Conservation (phyloP, 2,329 filamentous ascomycete genomes). For the Elsinoe perseae region DNA sequence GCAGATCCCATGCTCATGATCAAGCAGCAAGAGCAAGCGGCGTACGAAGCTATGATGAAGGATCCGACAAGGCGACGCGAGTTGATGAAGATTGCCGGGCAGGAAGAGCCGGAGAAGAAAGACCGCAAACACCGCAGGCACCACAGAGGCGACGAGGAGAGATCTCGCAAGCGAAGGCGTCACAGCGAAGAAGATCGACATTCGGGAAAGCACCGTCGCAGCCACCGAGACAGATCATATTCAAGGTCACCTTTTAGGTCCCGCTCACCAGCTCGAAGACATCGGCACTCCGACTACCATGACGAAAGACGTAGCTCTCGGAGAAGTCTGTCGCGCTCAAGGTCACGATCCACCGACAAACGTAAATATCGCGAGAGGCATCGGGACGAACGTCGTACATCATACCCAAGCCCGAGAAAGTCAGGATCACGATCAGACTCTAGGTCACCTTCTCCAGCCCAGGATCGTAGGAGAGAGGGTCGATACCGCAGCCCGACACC, state of each 20-base stretch:
- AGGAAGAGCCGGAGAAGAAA: conserved; percentile 25
- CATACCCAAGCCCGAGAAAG: conserved; percentile 29
- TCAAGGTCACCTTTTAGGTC: conserved; percentile 23
- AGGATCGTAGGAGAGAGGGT: background rate
- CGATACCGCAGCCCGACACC: background rate
- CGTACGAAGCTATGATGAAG: conserved; percentile 60
- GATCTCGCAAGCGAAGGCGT: conserved; percentile 28
- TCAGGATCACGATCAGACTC: conserved; percentile 32
- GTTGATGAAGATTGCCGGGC: conserved; percentile 48
- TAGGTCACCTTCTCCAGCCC: conserved; percentile 24
- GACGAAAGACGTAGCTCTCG: conserved; percentile 15
- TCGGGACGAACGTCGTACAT: conserved; percentile 26
- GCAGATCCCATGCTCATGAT: conserved; percentile 90
- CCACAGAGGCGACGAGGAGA: conserved; percentile 28
- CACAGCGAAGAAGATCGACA: conserved; percentile 29
- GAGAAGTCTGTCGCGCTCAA: conserved; percentile 16
- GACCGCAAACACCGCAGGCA: conserved; percentile 26
- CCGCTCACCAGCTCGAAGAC: conserved; percentile 21
- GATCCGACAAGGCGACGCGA: conserved; percentile 62
- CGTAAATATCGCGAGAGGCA: conserved; percentile 25
- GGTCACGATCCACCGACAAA: conserved; percentile 35
- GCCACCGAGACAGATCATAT: conserved; percentile 24
- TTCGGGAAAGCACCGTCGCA: conserved; percentile 27
- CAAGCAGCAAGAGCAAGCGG: conserved; percentile 67
- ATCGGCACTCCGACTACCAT: conserved; percentile 25